Evolutionary conservation across 1,284 basidiomycete species (phyloP).

Genomic region (Sanghuangporus sanghuang): DNA sequence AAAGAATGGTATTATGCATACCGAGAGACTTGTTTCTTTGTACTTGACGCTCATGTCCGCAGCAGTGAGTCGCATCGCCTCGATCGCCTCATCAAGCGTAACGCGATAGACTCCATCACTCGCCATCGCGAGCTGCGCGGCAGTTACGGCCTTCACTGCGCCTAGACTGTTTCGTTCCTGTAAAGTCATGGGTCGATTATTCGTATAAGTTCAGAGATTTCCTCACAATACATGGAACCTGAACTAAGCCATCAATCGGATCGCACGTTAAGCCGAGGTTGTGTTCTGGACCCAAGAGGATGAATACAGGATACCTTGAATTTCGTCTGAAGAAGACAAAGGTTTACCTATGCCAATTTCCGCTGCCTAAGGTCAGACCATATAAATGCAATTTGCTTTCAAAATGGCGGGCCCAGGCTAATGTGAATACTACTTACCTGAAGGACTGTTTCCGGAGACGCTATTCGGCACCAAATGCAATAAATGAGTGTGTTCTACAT

Average conservation of each 20-base stretch:
- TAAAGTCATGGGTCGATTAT: not conserved
- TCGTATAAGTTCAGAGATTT: slow-evolving; percentile 7
- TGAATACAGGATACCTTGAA: slow-evolving; percentile 6
- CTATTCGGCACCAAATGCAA: slow-evolving; percentile 30
- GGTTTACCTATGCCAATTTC: slow-evolving; percentile 86
- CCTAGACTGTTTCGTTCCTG: slow-evolving; percentile 85
- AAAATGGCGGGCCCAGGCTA: not conserved
- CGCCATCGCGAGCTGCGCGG: slow-evolving; percentile 92
- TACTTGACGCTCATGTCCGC: slow-evolving; percentile 85
- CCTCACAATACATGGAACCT: slow-evolving; percentile 90
- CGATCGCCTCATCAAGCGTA: slow-evolving; percentile 91
- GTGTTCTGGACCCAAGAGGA: slow-evolving; percentile 48
- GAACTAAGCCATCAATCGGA: slow-evolving; percentile 88
- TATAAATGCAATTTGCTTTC: not conserved
- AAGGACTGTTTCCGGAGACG: slow-evolving; percentile 74
- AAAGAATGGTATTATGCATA: slow-evolving; percentile 30
- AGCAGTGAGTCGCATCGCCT: slow-evolving; percentile 92
- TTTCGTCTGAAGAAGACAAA: not conserved
- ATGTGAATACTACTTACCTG: slow-evolving; percentile 39
- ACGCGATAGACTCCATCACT: slow-evolving; percentile 84
- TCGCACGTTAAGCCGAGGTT: slow-evolving; percentile 90
- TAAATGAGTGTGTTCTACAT: not conserved
- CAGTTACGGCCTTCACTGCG: slow-evolving; percentile 86
- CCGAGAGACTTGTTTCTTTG: slow-evolving; percentile 90
- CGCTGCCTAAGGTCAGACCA: slow-evolving; percentile 59